Base-by-base conservation (phyloP, 345 rosid species). In the Linum trigynum region DNA sequence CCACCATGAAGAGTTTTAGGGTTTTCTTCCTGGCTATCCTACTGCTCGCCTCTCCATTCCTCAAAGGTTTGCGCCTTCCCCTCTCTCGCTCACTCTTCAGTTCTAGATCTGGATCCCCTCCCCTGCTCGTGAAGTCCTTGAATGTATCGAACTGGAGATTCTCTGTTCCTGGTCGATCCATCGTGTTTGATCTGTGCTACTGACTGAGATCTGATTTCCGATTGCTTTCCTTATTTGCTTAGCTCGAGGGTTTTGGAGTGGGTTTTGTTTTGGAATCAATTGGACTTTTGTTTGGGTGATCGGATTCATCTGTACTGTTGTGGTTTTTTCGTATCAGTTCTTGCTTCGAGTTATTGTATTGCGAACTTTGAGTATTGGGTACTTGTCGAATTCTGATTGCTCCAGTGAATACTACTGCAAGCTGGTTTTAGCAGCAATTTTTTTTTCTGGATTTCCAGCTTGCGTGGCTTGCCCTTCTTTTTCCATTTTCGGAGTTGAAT, bases 21-120 rank as follows among this genome's bases (percentile, higher is more conserved):
- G 77, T 82, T 81, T 65, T 89, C 71, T 72, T 89, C 84, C 72
- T 84, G 55, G 83, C 86, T 65, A 62, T 92, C 64, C 83, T 92
- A 78, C 77, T 91, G 67, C 76, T 88, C 42, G 88, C 79, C 0
- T 84, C 84, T 60, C 88, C 91, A 77, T 65, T 90, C 64, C 80
- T 85, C 64, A 91, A 86, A 79, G 97, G 96, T 92, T 43, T 7
- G 10, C 51, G 51, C 7, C 37, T 32, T 40, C 37, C 39, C 39
- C 14, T 35, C 58, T 43, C 39, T 36, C 70, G 38, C 73, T 56
- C 51, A 38, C 73, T 56, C 51, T 66, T 39, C 38, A 17, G 40
- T 59, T 72, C 63, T 69, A 71, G 90, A 87, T 86, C 88, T 79
- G 64, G 84, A 84, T 79, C 82, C 65, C 11, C 64, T 63, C 36